Conservation (phyloP, 768 basidiomycete genomes). For the Crepidotus variabilis region DNA sequence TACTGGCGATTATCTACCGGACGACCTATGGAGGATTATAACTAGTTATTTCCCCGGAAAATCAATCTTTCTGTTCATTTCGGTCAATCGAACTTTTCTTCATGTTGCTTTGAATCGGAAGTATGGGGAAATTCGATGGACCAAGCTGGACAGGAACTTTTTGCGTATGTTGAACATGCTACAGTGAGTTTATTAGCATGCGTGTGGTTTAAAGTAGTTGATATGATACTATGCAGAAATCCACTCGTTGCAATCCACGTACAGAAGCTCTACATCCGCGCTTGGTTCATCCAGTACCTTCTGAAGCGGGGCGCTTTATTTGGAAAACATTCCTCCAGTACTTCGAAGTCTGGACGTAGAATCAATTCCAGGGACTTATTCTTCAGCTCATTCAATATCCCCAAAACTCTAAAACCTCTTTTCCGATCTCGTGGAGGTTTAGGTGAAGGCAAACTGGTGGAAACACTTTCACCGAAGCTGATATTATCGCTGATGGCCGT, state of each 20-base stretch:
- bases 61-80: constrained; percentile 14
- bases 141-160: constrained; percentile 24
- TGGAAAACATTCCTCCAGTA: neutral
- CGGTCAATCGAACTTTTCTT: constrained; percentile 31
- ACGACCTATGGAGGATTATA: constrained; percentile 31
- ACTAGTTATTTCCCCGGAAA: constrained; percentile 10
- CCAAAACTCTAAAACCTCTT: neutral
- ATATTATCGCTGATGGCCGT: constrained; percentile 27
- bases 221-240: constrained; percentile 16
- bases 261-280: constrained; percentile 29
- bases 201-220: neutral
- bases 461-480: constrained; percentile 12
- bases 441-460: constrained; percentile 5
- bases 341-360: neutral
- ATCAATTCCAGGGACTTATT: neutral
- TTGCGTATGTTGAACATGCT: constrained; percentile 22
- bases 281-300: constrained; percentile 38
- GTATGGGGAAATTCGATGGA: constrained; percentile 30
- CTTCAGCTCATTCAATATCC: neutral
- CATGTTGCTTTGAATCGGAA: constrained; percentile 24
- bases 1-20: constrained; percentile 21
- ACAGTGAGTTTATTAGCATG: constrained; percentile 20
- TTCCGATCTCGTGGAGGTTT: neutral
- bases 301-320: constrained; percentile 18
- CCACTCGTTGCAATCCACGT: constrained; percentile 29